A percentile compares a stretch with the other conserved stretches of the same genome.
Evolutionary conservation across 1,139 yeast species (phyloP).

Genomic region (Meyerozyma carpophila): DNA sequence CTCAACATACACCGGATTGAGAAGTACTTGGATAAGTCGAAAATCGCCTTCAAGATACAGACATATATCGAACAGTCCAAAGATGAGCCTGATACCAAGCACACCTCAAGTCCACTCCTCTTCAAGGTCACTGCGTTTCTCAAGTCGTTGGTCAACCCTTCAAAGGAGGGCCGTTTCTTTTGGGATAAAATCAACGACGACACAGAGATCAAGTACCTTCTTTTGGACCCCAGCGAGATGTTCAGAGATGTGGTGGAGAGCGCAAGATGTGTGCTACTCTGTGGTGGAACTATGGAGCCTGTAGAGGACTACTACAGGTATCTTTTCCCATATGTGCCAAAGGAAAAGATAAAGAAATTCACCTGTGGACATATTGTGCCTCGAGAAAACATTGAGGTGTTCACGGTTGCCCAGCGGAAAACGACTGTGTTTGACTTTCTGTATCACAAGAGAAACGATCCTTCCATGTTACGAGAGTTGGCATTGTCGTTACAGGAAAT

Average conservation of each 20-base stretch:
- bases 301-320: conserved; percentile 59
- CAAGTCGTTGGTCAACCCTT: conserved; percentile 64
- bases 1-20: conserved; percentile 68
- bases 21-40: conserved; percentile 57
- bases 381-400: conserved; percentile 56
- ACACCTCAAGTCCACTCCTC: conserved; percentile 49
- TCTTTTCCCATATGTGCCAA: conserved; percentile 55
- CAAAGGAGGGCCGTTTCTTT: conserved; percentile 76
- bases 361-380: conserved; percentile 88
- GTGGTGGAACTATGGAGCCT: conserved; percentile 98
- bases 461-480: conserved; percentile 41
- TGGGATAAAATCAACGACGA: conserved; percentile 40
- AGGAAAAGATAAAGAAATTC: conserved; percentile 44
- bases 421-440: conserved; percentile 55
- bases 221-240: conserved; percentile 73
- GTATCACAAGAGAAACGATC: conserved; percentile 53
- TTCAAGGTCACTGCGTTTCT: conserved; percentile 65
- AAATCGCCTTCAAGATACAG: conserved; percentile 82
- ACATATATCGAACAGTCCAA: conserved; percentile 47
- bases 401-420: conserved; percentile 34
- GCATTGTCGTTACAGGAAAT: conserved; percentile 48
- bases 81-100: conserved; percentile 6
- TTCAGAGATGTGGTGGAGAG: conserved; percentile 64
- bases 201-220: conserved; percentile 55
- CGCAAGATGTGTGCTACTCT: conserved; percentile 68